Base-by-base conservation (phyloP, 2,329 filamentous ascomycete genomes). In the Exophiala lecanii-corni region DNA sequence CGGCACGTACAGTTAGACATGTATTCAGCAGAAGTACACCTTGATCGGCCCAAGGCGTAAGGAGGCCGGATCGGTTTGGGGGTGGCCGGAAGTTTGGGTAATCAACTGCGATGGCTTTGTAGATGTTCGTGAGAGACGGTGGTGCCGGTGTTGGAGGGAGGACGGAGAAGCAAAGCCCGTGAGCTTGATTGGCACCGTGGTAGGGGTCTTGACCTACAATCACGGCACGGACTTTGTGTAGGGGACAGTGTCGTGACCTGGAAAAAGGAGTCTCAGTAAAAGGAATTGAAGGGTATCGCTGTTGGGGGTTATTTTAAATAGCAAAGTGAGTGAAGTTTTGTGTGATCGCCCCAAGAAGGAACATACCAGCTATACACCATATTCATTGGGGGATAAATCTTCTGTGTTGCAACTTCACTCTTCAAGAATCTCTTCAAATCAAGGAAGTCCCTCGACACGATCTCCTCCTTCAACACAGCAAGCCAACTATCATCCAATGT, bases 181-280 rank as follows among this genome's bases (percentile, higher is more conserved):
- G 92, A 38, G 92, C 92, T 73, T 98, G 92, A 65, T 94, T 94
- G 63, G 80, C 65, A 63, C 94, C 94, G 71, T 98, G 92, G 66
- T 98, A 98, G 2, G 92, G 92, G 63, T 98, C 92, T 70, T 98
- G 92, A 53, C 92, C 92, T 41, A 97, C 67, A 59, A 98, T 89
- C 48, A 98, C 89, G 44, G 86, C 85, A 65, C 94, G 95, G 63
- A 97, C 89, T 10, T 75, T 83, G 69, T 83, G 72, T 56, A 98
- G 82, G 5, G 92, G 89, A 1, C 91, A 96, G 64, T 94, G 85
- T 18, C 89, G 85, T 48, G 91, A 96, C 91, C 91, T 96, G 39
- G 33, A n/a, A n/a, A 19, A 5, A 30, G 30, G 19, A 37, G 9
- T 18, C 17, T 36, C n/a, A n/a, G n/a, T n/a, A n/a, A n/a, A n/a